Percentiles rank a stretch among this genome's conserved stretches.
Conservation (phyloP, 768 basidiomycete genomes). For the Boletales sp. region DNA sequence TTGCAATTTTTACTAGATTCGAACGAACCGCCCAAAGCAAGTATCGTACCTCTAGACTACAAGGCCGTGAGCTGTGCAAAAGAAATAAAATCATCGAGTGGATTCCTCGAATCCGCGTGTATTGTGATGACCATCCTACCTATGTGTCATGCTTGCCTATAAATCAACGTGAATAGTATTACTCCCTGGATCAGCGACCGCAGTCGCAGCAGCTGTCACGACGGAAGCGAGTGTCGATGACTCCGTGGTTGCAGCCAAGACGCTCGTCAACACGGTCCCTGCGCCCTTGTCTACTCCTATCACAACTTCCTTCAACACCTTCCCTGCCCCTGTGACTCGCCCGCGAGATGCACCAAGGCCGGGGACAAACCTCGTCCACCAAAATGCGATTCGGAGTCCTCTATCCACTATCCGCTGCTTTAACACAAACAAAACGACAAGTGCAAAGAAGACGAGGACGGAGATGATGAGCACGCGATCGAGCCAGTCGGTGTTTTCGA, state of each 20-base stretch:
- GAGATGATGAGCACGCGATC: conserved; percentile 85
- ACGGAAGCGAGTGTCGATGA: conserved; percentile 12
- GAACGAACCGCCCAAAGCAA: conserved; percentile 25
- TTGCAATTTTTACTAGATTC: conserved; percentile 20
- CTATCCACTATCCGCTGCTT: conserved; percentile 85
- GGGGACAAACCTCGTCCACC: conserved; percentile 83
- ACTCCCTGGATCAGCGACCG: not conserved
- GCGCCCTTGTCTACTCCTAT: not conserved
- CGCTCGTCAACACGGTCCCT: conserved; percentile 5
- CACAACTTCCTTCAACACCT: conserved; percentile 6
- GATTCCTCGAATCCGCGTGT: not conserved
- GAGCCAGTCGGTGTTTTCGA: conserved; percentile 89
- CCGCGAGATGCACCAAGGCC: conserved; percentile 1
- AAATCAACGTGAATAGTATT: conserved; percentile 15
- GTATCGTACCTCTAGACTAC: conserved; percentile 35
- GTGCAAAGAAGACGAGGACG: conserved; percentile 77
- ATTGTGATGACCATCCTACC: not conserved
- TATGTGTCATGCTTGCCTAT: conserved; percentile 6
- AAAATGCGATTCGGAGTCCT: conserved; percentile 73
- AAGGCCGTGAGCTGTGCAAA: conserved; percentile 12
- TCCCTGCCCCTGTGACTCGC: not conserved
- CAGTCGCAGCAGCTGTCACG: conserved; percentile 1
- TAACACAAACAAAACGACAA: conserved; percentile 82
- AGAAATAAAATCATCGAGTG: not conserved
- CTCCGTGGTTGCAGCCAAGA: conserved; percentile 1